Conservation (phyloP, 768 basidiomycete species). For the Tulasnella sp. region DNA sequence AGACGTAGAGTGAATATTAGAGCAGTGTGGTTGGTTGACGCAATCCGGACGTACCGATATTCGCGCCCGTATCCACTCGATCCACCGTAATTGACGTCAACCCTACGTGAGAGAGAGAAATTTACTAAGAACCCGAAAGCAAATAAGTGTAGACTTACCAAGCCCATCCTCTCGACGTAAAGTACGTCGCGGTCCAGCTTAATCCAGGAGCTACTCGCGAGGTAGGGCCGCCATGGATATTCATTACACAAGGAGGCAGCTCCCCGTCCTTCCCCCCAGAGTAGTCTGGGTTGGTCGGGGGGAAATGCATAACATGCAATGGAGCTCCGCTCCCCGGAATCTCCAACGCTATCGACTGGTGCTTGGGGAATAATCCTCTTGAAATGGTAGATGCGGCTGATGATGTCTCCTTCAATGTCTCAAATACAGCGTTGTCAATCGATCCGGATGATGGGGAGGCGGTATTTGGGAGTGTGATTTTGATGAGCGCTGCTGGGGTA, state of each 20-base stretch:
- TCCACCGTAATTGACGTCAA: slow-evolving; percentile 79
- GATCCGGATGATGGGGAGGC: not conserved
- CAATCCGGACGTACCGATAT: slow-evolving; percentile 52
- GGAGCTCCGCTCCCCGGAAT: slow-evolving; percentile 42
- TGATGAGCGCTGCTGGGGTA: slow-evolving; percentile 36
- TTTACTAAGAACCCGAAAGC: not conserved
- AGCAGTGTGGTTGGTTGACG: not conserved
- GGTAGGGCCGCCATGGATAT: slow-evolving; percentile 77
- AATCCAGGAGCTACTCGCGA: slow-evolving; percentile 52
- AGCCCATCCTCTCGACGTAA: slow-evolving; percentile 72
- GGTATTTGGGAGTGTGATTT: slow-evolving; percentile 31
- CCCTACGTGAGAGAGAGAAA: slow-evolving; percentile 46
- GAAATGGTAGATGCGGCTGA: slow-evolving; percentile 20
- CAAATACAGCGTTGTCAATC: slow-evolving; percentile 18
- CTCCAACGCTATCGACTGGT: slow-evolving; percentile 20
- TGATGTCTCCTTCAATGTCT: slow-evolving; percentile 33
- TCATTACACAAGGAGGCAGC: slow-evolving; percentile 68
- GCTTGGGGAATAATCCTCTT: slow-evolving; percentile 20
- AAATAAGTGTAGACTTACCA: slow-evolving; percentile 51
- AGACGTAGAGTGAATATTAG: not conserved
- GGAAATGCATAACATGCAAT: slow-evolving; percentile 67
- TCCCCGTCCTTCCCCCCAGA: slow-evolving; percentile 55
- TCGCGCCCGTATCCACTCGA: slow-evolving; percentile 72
- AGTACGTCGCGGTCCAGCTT: slow-evolving; percentile 61
- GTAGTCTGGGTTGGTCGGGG: slow-evolving; percentile 67